Percentiles rank a stretch among this genome's conserved stretches.
Conservation (phyloP, 208 protist genomes). For the Crithidia acanthocephali region DNA sequence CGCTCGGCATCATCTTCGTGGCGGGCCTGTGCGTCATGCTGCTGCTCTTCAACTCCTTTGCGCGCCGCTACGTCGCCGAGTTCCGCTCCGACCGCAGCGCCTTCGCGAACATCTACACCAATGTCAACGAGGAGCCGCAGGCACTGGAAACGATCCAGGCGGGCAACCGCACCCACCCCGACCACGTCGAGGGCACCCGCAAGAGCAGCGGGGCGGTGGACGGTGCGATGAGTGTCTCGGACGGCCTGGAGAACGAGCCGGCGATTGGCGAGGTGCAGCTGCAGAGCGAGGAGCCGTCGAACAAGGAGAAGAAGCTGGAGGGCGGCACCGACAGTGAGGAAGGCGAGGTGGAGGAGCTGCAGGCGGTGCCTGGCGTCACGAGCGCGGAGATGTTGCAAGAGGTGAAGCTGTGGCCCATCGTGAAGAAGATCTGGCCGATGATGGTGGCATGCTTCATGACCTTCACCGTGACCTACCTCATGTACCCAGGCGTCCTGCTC, state of each 20-base stretch:
- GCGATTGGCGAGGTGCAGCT: conserved; percentile 23
- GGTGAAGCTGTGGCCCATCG: conserved; percentile 53
- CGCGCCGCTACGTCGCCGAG: conserved; percentile 59
- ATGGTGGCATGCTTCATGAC: conserved; percentile 76
- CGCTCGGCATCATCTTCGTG: conserved; percentile 49
- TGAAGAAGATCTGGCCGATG: conserved; percentile 80
- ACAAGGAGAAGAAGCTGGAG: conserved; percentile 12
- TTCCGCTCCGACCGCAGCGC: conserved; percentile 44
- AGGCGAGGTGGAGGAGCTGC: conserved; percentile 8
- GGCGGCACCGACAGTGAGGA: conserved; percentile 18
- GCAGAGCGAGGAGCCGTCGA: not conserved
- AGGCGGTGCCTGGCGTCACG: conserved; percentile 18
- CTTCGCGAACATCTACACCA: conserved; percentile 36
- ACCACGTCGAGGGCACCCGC: not conserved
- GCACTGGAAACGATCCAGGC: conserved; percentile 7
- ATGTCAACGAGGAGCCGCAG: conserved; percentile 11
- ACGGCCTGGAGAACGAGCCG: conserved; percentile 10
- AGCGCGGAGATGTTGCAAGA: conserved; percentile 42
- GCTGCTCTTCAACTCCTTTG: conserved; percentile 56
- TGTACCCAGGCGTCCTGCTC: conserved; percentile 79
- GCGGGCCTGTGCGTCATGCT: conserved; percentile 31
- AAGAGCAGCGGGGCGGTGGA: not conserved
- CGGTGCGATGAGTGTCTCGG: not conserved
- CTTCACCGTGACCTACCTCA: conserved; percentile 68
- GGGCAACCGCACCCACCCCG: not conserved